phyloP scores from a whole-genome alignment of 257 asterid genomes.

The Penstemon eatonii region DNA sequence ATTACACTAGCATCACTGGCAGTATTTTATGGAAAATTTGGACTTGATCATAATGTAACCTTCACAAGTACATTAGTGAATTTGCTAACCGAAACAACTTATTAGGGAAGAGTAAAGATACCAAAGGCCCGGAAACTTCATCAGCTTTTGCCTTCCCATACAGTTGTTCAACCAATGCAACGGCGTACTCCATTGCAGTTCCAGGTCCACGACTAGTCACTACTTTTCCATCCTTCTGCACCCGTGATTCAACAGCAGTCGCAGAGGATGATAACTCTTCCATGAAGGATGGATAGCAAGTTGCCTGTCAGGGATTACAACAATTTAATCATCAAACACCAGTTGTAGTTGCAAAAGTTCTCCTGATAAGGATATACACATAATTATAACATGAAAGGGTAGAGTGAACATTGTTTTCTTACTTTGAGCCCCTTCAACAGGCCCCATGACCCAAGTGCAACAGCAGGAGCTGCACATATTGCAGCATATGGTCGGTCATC shows the following conservation, averaged over 20 bases:
- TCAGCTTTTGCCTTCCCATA: slow-evolving; percentile 81
- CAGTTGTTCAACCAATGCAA: slow-evolving; percentile 73
- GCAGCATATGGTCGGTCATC: slow-evolving; percentile 74
- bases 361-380: not conserved
- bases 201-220: slow-evolving; percentile 98
- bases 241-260: slow-evolving; percentile 76
- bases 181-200: slow-evolving; percentile 80
- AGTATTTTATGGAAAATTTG: too few relatives aligned
- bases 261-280: slow-evolving; percentile 67
- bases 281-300: slow-evolving; percentile 91
- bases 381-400: not conserved
- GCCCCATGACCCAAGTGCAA: slow-evolving; percentile 93
- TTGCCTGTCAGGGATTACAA: slow-evolving; percentile 57
- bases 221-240: slow-evolving; percentile 78
- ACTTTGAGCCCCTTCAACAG: slow-evolving; percentile 83
- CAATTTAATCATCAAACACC: slow-evolving; percentile 12
- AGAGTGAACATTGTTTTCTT: slow-evolving; percentile 15
- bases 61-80: not conserved
- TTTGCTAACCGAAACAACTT: not conserved
- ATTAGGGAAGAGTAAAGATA: slow-evolving; percentile 28
- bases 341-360: not conserved
- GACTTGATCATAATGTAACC: not conserved
- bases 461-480: slow-evolving; percentile 96
- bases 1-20: not conserved
- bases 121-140: slow-evolving; percentile 87